Evolutionary conservation across 2,329 filamentous ascomycete species (phyloP).

Genomic region (Ascomycota sp.): DNA sequence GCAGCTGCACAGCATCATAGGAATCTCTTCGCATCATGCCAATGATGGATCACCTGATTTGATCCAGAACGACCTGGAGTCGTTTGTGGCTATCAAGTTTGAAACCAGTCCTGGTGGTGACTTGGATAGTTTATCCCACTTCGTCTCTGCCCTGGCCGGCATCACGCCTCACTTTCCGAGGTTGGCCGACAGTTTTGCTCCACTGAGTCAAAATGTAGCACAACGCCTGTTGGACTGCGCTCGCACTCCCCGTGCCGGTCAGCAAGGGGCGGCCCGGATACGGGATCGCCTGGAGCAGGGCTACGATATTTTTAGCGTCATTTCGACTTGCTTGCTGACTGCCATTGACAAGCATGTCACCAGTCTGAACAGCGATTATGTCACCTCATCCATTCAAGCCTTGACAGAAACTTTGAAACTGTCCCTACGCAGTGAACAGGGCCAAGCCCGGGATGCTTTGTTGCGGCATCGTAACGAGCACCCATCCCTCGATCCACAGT

Average conservation of each 20-base stretch:
- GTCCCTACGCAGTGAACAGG: slow-evolving; percentile 16
- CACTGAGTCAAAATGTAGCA: slow-evolving; percentile 14
- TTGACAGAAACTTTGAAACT: slow-evolving; percentile 22
- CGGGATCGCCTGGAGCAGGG: slow-evolving; percentile 16
- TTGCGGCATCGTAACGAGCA: slow-evolving; percentile 7
- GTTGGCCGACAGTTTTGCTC: slow-evolving; percentile 20
- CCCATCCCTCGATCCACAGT: slow-evolving; percentile 16
- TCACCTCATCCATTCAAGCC: slow-evolving; percentile 15
- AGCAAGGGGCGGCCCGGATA: slow-evolving; percentile 6
- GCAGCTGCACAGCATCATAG: slow-evolving; percentile 15
- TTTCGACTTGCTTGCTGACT: slow-evolving; percentile 19
- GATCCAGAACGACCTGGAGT: slow-evolving; percentile 5
- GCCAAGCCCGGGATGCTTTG: slow-evolving; percentile 12
- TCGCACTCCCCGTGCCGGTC: slow-evolving; percentile 5
- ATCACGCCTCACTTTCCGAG: slow-evolving; percentile 24
- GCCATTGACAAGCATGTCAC: slow-evolving; percentile 34
- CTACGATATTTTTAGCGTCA: slow-evolving; percentile 19
- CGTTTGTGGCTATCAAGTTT: slow-evolving; percentile 22
- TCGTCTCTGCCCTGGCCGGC: slow-evolving; percentile 18
- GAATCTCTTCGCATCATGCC: slow-evolving; percentile 2
- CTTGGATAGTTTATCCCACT: slow-evolving; percentile 18
- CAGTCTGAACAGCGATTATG: slow-evolving; percentile 23
- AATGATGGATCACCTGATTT: slow-evolving; percentile 3
- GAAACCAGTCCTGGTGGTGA: slow-evolving; percentile 17
- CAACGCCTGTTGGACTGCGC: slow-evolving; percentile 12